A percentile compares a stretch with the other conserved stretches of the same genome.
These are phyloP conservation scores for Periglandula ipomoeae DNA, from an alignment of 2,329 filamentous ascomycete species.

Conservation along the genomic window DNA sequence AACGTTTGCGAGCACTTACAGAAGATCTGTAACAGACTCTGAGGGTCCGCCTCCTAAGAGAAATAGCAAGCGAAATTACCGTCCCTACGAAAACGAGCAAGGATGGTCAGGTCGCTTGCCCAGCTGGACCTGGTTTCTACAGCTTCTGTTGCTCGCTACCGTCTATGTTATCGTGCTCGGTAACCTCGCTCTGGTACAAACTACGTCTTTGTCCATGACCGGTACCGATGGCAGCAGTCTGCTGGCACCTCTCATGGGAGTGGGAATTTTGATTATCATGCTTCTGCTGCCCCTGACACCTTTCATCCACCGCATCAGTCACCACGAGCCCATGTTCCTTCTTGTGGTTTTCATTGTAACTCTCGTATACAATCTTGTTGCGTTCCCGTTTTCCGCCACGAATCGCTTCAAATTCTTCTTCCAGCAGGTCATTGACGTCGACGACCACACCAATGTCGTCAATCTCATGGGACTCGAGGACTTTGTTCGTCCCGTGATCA, in stretches of 20 bases:
- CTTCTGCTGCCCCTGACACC: constrained; percentile 69
- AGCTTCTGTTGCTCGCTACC: constrained; percentile 73
- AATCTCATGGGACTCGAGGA: constrained; percentile 58
- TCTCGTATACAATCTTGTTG: constrained; percentile 73
- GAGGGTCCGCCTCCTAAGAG: constrained; percentile 12
- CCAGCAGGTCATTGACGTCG: constrained; percentile 70
- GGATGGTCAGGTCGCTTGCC: constrained; percentile 74
- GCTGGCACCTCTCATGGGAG: constrained; percentile 60
- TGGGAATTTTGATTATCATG: constrained; percentile 59
- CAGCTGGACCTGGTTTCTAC: constrained; percentile 78
- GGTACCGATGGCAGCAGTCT: constrained; percentile 71
- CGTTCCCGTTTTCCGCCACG: constrained; percentile 77
- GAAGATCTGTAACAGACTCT: constrained; percentile 33
- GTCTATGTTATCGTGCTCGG: constrained; percentile 68
- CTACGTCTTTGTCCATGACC: constrained; percentile 67
- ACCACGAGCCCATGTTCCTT: constrained; percentile 71
- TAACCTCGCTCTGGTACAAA: constrained; percentile 65
- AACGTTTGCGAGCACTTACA: constrained; percentile 47
- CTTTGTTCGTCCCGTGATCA: constrained; percentile 59
- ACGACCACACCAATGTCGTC: constrained; percentile 60
- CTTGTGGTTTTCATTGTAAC: constrained; percentile 65
- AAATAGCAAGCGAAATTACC: constrained; percentile 14
- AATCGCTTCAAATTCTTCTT: constrained; percentile 84
- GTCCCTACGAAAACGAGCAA: constrained; percentile 64
- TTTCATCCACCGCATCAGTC: constrained; percentile 78